Conservation (phyloP, 2,329 filamentous ascomycete species). For the Aspergillus versicolor region DNA sequence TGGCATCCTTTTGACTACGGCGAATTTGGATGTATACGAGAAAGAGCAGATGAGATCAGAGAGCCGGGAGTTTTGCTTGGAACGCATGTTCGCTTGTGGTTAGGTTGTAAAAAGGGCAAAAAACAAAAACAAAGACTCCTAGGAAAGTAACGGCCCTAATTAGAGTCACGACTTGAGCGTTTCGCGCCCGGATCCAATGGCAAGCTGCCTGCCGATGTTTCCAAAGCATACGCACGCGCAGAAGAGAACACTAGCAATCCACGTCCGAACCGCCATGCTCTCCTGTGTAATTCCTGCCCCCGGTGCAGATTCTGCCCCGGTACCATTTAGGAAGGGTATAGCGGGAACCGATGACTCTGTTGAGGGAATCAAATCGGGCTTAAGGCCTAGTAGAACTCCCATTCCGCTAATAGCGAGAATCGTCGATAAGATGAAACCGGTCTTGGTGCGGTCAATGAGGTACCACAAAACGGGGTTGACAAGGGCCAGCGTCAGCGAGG, state of each 20-base stretch:
- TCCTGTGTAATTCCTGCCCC: slow-evolving; percentile 45
- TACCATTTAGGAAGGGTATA: slow-evolving; percentile 26
- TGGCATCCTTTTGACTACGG: slow-evolving; percentile 1
- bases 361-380: slow-evolving; percentile 75
- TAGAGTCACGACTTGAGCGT: slow-evolving; percentile 15
- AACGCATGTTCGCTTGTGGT: background rate
- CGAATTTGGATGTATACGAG: background rate
- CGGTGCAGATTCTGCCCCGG: slow-evolving; percentile 31
- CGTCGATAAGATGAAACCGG: slow-evolving; percentile 78
- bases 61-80: background rate
- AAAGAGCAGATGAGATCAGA: background rate
- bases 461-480: slow-evolving; percentile 96
- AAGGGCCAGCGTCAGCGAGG: slow-evolving; percentile 82
- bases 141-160: background rate
- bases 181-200: slow-evolving; percentile 44
- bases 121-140: background rate
- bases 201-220: slow-evolving; percentile 82
- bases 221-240: slow-evolving; percentile 96
- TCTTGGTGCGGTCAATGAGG: slow-evolving; percentile 83
- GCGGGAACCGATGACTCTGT: slow-evolving; percentile 42
- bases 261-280: slow-evolving; percentile 67
- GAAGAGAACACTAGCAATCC: slow-evolving; percentile 91
- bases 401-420: slow-evolving; percentile 74
- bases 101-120: background rate
- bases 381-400: slow-evolving; percentile 68